A percentile compares a stretch with the other conserved stretches of the same genome.
Conservation (phyloP, 148 eudicot species). For the Camellia japonica region DNA sequence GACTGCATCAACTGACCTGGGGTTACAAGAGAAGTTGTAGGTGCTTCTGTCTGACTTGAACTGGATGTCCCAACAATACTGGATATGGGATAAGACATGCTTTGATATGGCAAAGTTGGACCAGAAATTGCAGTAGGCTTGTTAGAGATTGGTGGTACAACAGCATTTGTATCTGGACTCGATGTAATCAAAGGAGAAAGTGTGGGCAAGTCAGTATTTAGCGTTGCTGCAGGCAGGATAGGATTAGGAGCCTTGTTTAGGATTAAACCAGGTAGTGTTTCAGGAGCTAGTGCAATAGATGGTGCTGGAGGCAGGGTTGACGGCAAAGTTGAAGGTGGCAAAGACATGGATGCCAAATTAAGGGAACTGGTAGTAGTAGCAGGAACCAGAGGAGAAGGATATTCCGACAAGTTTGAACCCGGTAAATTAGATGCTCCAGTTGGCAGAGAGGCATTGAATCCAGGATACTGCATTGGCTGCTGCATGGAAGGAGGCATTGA, state of each 20-base stretch:
- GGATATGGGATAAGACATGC: constrained; percentile 37
- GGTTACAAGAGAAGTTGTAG: constrained; percentile 59
- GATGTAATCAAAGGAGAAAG: constrained; percentile 35
- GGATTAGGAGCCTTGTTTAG: constrained; percentile 40
- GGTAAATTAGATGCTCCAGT: constrained; percentile 43
- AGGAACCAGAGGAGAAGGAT: constrained; percentile 39
- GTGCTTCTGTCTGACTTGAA: constrained; percentile 33
- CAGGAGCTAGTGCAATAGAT: constrained; percentile 37
- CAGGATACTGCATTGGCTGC: constrained; percentile 62
- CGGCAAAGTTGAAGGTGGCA: constrained; percentile 31
- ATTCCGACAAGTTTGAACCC: constrained; percentile 49
- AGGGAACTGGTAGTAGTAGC: constrained; percentile 31
- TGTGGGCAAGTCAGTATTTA: constrained; percentile 34
- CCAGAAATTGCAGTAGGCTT: constrained; percentile 34
- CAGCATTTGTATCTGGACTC: constrained; percentile 35
- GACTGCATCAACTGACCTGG: constrained; percentile 76
- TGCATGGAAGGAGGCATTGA: constrained; percentile 60
- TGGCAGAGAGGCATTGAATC: constrained; percentile 50
- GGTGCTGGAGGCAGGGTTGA: constrained; percentile 47
- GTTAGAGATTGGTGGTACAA: constrained; percentile 35
- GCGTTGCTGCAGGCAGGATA: constrained; percentile 24
- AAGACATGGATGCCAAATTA: constrained; percentile 33
- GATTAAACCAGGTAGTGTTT: constrained; percentile 32
- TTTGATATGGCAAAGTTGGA: constrained; percentile 32
- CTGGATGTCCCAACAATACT: constrained; percentile 36